Conservation (phyloP, 2,329 filamentous ascomycete genomes). For the Amesomyces nigricolor region DNA sequence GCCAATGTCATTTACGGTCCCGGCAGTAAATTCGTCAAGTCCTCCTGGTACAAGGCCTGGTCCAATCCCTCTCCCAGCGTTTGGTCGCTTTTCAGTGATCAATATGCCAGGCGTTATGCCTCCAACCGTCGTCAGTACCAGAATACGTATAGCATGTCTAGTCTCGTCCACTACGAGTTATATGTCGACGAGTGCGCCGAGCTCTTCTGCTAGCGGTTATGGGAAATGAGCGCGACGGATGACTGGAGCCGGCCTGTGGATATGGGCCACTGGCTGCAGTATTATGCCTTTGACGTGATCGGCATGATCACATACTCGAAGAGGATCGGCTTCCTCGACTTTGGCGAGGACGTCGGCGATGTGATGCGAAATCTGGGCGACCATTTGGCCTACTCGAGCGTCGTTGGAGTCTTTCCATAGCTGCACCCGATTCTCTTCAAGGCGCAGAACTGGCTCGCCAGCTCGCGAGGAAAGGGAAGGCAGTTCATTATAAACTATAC, state of each 20-base stretch:
- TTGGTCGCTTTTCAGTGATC: background rate
- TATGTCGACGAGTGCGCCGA: slow-evolving; percentile 4
- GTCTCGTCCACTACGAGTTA: background rate
- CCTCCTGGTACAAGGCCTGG: slow-evolving; percentile 1
- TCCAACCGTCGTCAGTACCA: background rate
- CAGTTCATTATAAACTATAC: background rate
- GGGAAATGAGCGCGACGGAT: background rate
- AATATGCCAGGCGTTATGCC: background rate
- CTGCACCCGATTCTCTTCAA: background rate
- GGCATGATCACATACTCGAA: slow-evolving; percentile 4
- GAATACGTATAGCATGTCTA: slow-evolving; percentile 1
- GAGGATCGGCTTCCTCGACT: slow-evolving; percentile 1
- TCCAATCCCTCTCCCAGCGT: background rate
- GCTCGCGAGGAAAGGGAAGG: background rate
- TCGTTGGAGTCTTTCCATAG: background rate
- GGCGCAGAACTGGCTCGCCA: background rate
- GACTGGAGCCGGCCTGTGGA: background rate
- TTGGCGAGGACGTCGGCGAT: background rate
- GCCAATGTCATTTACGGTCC: background rate
- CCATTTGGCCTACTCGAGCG: background rate
- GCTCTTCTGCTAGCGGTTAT: background rate
- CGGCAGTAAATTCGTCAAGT: background rate
- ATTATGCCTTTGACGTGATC: slow-evolving; percentile 6
- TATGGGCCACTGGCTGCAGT: slow-evolving; percentile 5
- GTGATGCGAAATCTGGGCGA: background rate